Base-by-base conservation (phyloP, 306 rosid species). In the Malus sylvestris region DNA sequence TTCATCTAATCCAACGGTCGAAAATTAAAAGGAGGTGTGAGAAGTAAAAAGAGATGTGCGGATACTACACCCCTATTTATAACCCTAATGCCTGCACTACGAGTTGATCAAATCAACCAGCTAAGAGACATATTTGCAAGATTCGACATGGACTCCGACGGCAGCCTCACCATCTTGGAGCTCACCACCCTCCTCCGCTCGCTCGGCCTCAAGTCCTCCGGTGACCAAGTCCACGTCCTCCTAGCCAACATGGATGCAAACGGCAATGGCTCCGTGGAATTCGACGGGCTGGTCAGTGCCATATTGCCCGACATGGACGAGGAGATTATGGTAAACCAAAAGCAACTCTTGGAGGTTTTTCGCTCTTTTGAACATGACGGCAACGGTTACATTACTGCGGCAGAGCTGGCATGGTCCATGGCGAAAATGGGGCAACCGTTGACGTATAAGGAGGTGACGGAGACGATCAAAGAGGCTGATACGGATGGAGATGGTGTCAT, bases 351-450 rank as follows among this genome's bases (percentile, higher is more conserved):
- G 4, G 86, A 86, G 62, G 87, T 91, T 38, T 93, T 93, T 55
- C 87, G 85, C 72, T 83, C 88, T 67, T 93, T 93, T 10, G 98
- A 93, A 51, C 88, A 93, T 0, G 98, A 93, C 6, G 91, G 96
- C 0, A 93, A 93, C 8, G 97, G 97, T 5, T 86, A 69, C 49
- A 91, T 91, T 3, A 80, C 98, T 0, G 96, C 97, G 1, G 93
- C 92, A 0, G 97, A 93, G 77, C 78, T 93, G 23, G 98, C 97
- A 0, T 87, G 89, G 5, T 88, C 96, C 5, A 90, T 91, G 98
- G 93, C 97, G 38, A 93, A 88, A 77, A 87, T 93, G 92, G 97
- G 98, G 0, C 98, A 91, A 52, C 93, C 97, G 1, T 65, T 91
- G 30, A 88, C 96, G 8, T 91, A 85, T 61, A 71, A 82, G 52